phyloP scores from a whole-genome alignment of 2,329 filamentous ascomycete species.

The Blumeria graminis region DNA sequence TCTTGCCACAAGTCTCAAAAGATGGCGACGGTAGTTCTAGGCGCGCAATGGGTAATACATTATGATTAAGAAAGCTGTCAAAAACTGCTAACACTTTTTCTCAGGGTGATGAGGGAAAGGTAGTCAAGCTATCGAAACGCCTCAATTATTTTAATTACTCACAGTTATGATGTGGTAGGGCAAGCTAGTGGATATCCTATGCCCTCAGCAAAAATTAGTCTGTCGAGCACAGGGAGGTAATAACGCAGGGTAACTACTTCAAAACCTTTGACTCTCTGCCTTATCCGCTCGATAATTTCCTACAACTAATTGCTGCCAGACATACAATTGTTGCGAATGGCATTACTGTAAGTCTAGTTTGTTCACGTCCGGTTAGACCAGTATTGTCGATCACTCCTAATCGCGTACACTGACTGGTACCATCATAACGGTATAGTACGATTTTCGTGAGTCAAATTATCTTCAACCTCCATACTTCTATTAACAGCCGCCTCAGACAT shows the following conservation, averaged over 20 bases:
- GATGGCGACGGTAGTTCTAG: constrained; percentile 1
- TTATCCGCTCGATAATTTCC: not conserved
- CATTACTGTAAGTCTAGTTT: constrained; percentile 10
- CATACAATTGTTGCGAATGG: constrained; percentile 20
- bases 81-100: not conserved
- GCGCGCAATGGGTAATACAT: constrained; percentile 1
- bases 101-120: constrained; percentile 2
- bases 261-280: not conserved
- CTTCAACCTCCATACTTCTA: too few species aligned
- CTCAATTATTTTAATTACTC: not conserved
- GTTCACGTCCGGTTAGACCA: not conserved
- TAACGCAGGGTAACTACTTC: constrained; percentile 22
- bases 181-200: constrained; percentile 5
- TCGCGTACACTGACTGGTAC: not conserved
- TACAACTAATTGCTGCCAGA: not conserved
- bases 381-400: not conserved
- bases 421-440: constrained; percentile 11
- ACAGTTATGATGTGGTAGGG: not conserved
- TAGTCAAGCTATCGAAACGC: not conserved
- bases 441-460: constrained; percentile 15
- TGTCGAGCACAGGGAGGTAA: constrained; percentile 22
- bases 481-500: constrained; percentile 17
- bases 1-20: not conserved
- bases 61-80: not conserved
- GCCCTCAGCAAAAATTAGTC: constrained; percentile 2